These are phyloP conservation scores for Linnemannia elongata DNA, from an alignment of 192 early-diverging fungal genomes.

Conservation along the genomic window DNA sequence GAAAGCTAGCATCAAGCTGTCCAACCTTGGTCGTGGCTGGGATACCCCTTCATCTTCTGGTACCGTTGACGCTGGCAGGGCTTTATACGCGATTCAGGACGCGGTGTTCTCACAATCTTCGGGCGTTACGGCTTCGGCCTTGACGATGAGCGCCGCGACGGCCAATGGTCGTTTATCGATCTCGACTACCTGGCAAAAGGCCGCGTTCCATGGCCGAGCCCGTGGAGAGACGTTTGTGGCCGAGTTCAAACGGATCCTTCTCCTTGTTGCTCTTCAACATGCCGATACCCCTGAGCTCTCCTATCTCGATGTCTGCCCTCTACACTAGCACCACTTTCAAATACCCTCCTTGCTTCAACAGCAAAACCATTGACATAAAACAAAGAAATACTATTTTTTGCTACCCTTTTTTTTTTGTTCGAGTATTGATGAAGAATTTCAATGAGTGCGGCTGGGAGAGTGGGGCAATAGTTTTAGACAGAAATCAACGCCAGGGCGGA, in stretches of 20 bases:
- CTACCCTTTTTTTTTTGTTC: too few relatives aligned
- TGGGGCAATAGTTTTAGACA: neutral
- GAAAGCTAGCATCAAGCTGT: conserved; percentile 44
- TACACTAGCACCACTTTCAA: neutral
- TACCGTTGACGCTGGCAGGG: neutral
- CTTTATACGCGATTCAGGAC: conserved; percentile 14
- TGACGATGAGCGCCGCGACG: conserved; percentile 46
- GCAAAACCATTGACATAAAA: too few relatives aligned
- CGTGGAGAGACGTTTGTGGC: conserved; percentile 25
- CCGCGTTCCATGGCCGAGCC: conserved; percentile 32
- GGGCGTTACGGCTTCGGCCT: conserved; percentile 45
- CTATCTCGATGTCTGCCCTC: neutral
- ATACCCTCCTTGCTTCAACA: neutral
- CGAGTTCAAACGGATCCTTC: conserved; percentile 35
- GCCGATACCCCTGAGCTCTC: neutral
- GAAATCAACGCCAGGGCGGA: neutral
- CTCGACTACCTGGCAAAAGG: conserved; percentile 43
- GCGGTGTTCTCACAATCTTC: conserved; percentile 48
- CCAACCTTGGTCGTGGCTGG: conserved; percentile 42
- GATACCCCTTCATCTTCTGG: neutral
- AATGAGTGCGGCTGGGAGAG: neutral
- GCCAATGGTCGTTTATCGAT: conserved; percentile 23
- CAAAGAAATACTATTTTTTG: too few relatives aligned
- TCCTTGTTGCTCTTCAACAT: neutral
- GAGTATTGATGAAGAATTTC: too few relatives aligned